Evolutionary conservation across 306 rosid genomes (phyloP).

Genomic region (Lithocarpus polystachyus): DNA sequence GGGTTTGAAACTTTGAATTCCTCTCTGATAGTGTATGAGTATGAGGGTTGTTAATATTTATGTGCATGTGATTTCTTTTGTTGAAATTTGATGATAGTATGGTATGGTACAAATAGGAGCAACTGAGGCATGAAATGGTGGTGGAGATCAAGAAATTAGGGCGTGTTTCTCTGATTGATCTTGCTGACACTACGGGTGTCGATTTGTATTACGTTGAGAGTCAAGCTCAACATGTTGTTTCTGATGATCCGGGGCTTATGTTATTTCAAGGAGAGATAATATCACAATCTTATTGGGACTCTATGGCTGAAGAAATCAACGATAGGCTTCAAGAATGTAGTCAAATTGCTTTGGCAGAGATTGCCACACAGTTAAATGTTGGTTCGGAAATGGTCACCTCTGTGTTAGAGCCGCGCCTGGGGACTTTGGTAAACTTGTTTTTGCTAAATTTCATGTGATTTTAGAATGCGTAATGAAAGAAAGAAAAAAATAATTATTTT

Average conservation of each 20-base stretch:
- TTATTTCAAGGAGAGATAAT: slow-evolving; percentile 83
- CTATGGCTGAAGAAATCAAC: slow-evolving; percentile 78
- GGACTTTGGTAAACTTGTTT: slow-evolving; percentile 56
- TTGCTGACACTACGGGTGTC: slow-evolving; percentile 78
- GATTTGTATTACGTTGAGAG: slow-evolving; percentile 89
- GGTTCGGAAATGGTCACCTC: slow-evolving; percentile 79
- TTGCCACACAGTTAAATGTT: slow-evolving; percentile 78
- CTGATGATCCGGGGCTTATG: slow-evolving; percentile 60
- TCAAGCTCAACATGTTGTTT: slow-evolving; percentile 56
- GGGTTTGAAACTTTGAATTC: neutral
- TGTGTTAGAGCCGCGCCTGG: slow-evolving; percentile 81
- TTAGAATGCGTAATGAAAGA: slow-evolving; percentile 1
- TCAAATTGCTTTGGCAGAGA: slow-evolving; percentile 86
- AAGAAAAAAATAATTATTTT: no score
- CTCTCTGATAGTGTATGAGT: neutral
- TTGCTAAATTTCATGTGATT: slow-evolving; percentile 9
- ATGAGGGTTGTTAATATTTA: neutral
- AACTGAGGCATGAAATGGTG: slow-evolving; percentile 73
- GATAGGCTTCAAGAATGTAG: slow-evolving; percentile 98
- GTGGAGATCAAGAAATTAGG: slow-evolving; percentile 70
- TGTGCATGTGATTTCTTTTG: neutral
- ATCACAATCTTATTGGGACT: slow-evolving; percentile 84
- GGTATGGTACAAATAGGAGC: slow-evolving; percentile 52
- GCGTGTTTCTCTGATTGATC: slow-evolving; percentile 80
- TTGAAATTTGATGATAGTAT: neutral